phyloP scores from a whole-genome alignment of 176 grass and related monocot genomes.

The Tillandsia fasciculata region DNA sequence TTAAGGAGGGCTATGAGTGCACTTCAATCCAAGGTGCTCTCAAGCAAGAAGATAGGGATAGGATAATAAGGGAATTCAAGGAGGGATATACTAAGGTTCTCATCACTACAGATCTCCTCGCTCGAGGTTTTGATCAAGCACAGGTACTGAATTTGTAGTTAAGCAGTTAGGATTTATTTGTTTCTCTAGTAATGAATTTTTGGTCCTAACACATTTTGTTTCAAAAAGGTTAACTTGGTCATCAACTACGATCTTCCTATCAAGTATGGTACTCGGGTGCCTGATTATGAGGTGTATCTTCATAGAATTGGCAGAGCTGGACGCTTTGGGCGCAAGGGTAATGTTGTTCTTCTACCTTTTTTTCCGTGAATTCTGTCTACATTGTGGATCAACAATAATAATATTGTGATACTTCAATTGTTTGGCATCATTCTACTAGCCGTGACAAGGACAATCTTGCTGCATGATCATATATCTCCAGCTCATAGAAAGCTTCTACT shows the following conservation, averaged over 20 bases:
- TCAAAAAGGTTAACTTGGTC: constrained; percentile 78
- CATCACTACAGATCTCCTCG: constrained; percentile 84
- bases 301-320: constrained; percentile 96
- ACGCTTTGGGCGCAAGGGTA: constrained; percentile 91
- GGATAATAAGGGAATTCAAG: constrained; percentile 92
- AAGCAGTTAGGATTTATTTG: not conserved
- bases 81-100: constrained; percentile 81
- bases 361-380: not conserved
- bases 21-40: constrained; percentile 87
- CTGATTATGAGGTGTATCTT: constrained; percentile 91
- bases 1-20: constrained; percentile 73
- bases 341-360: constrained; percentile 1
- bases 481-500: too few relatives aligned
- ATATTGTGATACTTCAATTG: not conserved
- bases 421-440: too few relatives aligned
- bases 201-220: constrained; percentile 14
- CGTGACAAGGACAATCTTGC: too few relatives aligned
- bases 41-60: constrained; percentile 68
- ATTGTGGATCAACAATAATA: not conserved
- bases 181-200: not conserved
- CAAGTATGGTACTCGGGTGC: constrained; percentile 51
- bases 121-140: constrained; percentile 90
- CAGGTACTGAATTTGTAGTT: constrained; percentile 46
- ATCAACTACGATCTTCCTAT: constrained; percentile 93
- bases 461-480: too few relatives aligned